Evolutionary conservation across 768 basidiomycete genomes (phyloP).

Genomic region (Suillus decipiens): DNA sequence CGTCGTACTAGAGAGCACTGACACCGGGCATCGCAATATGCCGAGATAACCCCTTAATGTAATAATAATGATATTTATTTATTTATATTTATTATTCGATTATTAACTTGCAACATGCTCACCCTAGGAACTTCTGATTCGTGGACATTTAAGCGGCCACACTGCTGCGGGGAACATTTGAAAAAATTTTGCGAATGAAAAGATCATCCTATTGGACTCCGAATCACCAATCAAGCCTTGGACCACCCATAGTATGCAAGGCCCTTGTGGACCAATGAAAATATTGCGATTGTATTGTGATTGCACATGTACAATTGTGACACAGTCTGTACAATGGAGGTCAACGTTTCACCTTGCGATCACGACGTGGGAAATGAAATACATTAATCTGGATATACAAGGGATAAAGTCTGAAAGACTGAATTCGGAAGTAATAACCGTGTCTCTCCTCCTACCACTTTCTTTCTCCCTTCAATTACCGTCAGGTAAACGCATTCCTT

Average conservation of each 20-base stretch:
- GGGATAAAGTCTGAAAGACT: slow-evolving; percentile 9
- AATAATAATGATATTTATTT: no score
- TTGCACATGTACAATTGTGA: not conserved
- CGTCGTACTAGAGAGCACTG: not conserved
- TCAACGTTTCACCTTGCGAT: slow-evolving; percentile 1
- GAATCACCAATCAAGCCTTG: not conserved
- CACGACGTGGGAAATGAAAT: slow-evolving; percentile 11
- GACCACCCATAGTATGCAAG: no score
- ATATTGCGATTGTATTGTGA: not conserved
- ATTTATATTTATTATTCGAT: not conserved
- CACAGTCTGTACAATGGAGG: not conserved
- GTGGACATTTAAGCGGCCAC: slow-evolving; percentile 1
- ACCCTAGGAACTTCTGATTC: not conserved
- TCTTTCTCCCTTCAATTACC: slow-evolving; percentile 15
- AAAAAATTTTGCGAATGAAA: not conserved
- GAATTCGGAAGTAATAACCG: slow-evolving; percentile 17
- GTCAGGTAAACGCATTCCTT: slow-evolving; percentile 16
- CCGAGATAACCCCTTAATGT: not conserved
- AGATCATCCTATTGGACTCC: not conserved
- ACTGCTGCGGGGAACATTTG: not conserved
- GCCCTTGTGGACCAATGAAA: not conserved
- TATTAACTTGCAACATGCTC: not conserved
- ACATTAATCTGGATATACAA: not conserved
- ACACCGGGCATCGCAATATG: not conserved
- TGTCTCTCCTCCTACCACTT: slow-evolving; percentile 2